Evolutionary conservation across 1,139 yeast species (phyloP), one percentile per base, ranked within the genome.

Genomic region (Candida glucosophila): DNA sequence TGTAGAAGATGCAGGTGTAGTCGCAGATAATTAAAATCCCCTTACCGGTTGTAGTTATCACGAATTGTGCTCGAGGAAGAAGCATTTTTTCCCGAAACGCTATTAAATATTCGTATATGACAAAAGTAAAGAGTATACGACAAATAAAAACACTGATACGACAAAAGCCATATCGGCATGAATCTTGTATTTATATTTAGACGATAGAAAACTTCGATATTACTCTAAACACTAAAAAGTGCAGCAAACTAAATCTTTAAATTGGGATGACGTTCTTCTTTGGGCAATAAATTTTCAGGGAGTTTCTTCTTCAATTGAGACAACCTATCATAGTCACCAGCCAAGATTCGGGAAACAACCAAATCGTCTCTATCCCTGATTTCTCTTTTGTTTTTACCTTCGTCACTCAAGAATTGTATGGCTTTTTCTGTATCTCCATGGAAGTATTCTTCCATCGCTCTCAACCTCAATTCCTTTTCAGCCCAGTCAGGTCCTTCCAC

Each of bases 241-340:
- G n/a, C 8, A 8, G 8, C 21, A 6, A 22, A 13, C 33, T 48
- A 56, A 40, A 57, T 53, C 40, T 53, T 52, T 32, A 60, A 48
- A 31, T 49, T 39, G 21, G 58, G 57, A 36, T 60, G 50, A 30
- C 44, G 42, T 30, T 52, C 59, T 18, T 47, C 53, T 46, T 55
- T 50, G 27, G 63, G 62, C 36, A 57, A 39, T 40, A 62, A 54
- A 38, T 55, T 65, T 22, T 42, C 43, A 23, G 68, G 59, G 42
- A 55, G 57, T 52, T 63, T 63, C 52, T 72, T 72, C 59, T 74
- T 77, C 48, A 81, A 65, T 32, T 78, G 79, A 22, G 80, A 74
- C 47, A 82, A 67, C 49, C 71, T 76, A 54, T 83, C 94, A 55
- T 83, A 82, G 47, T 82, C 92, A 37, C 94, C 94, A 34, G 77